Base-by-base conservation (phyloP, 192 early-diverging fungal species). In the Backusella macrospora region DNA sequence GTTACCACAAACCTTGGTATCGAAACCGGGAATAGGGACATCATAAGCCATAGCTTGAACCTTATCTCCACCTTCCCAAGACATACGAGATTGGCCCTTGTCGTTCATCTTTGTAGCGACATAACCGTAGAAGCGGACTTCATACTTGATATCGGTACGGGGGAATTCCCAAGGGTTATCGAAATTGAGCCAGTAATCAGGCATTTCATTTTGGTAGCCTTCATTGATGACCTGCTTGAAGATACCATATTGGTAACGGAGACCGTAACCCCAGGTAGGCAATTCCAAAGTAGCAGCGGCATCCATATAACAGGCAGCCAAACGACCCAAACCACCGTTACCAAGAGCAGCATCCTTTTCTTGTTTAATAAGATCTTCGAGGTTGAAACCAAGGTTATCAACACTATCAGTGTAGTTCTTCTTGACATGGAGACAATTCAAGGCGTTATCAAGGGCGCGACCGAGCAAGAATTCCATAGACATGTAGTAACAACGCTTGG, bases 231-330 rank as follows among this genome's bases (percentile, higher is more conserved):
- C 87, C 84, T 99, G 98, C 84, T 99, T 92, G 88, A 99, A 99
- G 85, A 99, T 98, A 79, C 98, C 98, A 83, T 99, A 99, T 67
- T 91, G 94, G 87, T 98, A 99, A 44, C 98, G 91, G 71, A 99
- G 91, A 62, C 98, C 98, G 71, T 99, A 99, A 72, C 98, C 94
- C 95, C 96, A 96, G 39, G 92, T 95, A 23, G 98, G 96, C 72
- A 95, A 95, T 80, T 98, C 92, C 23, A 93, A 80, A 68, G 95
- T 94, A 39, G 98, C 96, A 79, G 98, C 79, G 40, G 96, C 97
- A 82, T 98, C 94, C 90, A 99, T 95, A 74, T 96, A 99, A 81
- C 98, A 99, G 48, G 98, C 98, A 2, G 98, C 98, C 66, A 99
- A 85, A 43, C 97, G 94, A 65, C 96, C 98, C 8, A 99, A 85